Evolutionary conservation across 805 yeast genomes (phyloP).

Genomic region (Yamadazyma laniorum): DNA sequence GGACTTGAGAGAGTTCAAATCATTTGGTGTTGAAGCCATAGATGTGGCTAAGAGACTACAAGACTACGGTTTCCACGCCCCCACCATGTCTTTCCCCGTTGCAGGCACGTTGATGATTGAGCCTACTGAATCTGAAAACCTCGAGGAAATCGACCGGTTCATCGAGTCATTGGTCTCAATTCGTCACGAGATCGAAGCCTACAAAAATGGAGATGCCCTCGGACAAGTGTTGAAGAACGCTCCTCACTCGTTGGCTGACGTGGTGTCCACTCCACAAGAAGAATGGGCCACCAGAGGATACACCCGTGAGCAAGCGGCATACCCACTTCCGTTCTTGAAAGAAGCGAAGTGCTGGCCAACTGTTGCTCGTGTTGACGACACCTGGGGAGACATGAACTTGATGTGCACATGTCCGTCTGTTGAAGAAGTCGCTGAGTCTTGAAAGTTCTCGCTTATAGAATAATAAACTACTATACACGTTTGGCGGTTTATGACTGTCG

Average conservation of each 20-base stretch:
- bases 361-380: constrained; percentile 89
- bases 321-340: constrained; percentile 75
- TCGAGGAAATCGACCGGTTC: constrained; percentile 86
- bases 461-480: too few relatives aligned
- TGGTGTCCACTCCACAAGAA: constrained; percentile 52
- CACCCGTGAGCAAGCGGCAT: constrained; percentile 90
- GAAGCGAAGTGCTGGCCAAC: constrained; percentile 91
- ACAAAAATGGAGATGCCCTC: constrained; percentile 61
- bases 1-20: constrained; percentile 83
- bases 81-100: constrained; percentile 98
- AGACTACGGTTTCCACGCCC: constrained; percentile 98
- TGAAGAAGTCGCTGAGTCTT: constrained; percentile 60
- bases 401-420: constrained; percentile 92
- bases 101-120: constrained; percentile 97
- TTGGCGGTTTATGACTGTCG: too few relatives aligned
- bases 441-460: too few relatives aligned
- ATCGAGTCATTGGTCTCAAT: constrained; percentile 83
- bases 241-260: constrained; percentile 85
- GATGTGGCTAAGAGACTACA: constrained; percentile 96
- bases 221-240: constrained; percentile 81
- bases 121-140: constrained; percentile 93
- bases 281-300: constrained; percentile 89
- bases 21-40: constrained; percentile 83
- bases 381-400: constrained; percentile 89
- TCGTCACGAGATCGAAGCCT: constrained; percentile 74